Base-by-base conservation (phyloP, 75 land plant species). In the Cupressus sempervirens region DNA sequence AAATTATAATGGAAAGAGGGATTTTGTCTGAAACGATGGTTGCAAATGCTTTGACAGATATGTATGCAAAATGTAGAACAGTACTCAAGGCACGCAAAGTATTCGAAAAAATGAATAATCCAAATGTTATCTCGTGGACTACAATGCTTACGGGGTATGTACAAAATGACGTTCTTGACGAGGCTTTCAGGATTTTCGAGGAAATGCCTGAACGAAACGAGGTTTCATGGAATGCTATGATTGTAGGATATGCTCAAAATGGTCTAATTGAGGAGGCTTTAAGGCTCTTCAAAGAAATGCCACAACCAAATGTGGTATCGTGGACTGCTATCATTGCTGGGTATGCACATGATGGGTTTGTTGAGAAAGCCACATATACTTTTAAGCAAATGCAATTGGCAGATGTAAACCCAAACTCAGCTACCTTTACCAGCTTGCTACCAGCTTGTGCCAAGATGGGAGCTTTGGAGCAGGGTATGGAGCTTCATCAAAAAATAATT, bases 21-120 rank as follows among this genome's bases (percentile, higher is more conserved):
- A n/a, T 62, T 62, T 72, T 62, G 30, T 43, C 15, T 4, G 77
- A 84, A 14, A 18, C 15, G 40, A 12, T n/a, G 16, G 74, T 84
- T 50, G 53, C n/a, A 38, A 40, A 56, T 41, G 5, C 68, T 12
- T 26, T 82, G 85, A 86, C 82, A 34, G 84, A 86, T 36, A 65
- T 86, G 85, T 86, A 86, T 82, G 87, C 38, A 35, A 86, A 86
- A 67, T 86, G 87, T 29, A 43, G 87, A 34, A 54, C 73, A 20
- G 26, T 84, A 72, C 74, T n/a, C 2, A 35, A 84, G 29, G 84
- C 76, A 62, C 76, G 53, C 3, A 34, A 84, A 34, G 13, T 56
- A 26, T 84, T 84, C 68, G 84, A 84, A 4, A 84, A 56, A 36
- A 65, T 84, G 41, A 46, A 4, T 52, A 12, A 41, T 62, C 36